Conservation (phyloP, 2,329 filamentous ascomycete species). For the Colletotrichum lentis region DNA sequence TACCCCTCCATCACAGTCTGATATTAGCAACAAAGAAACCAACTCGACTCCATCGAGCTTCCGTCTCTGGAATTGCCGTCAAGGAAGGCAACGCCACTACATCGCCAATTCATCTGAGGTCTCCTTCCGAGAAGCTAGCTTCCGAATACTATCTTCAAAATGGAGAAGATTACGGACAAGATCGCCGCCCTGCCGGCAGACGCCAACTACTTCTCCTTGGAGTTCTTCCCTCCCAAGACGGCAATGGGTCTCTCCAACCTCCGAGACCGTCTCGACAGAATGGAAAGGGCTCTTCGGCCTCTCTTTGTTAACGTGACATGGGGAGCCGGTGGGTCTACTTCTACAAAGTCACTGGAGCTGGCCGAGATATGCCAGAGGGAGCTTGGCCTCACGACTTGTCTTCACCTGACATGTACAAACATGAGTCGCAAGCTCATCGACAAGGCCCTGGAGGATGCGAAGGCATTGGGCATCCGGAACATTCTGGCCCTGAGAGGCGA, state of each 20-base stretch:
- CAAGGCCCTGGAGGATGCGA: constrained; percentile 88
- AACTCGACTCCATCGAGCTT: background rate
- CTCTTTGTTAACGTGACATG: constrained; percentile 98
- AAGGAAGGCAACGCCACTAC: background rate
- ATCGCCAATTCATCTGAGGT: background rate
- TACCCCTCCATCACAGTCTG: constrained; percentile 29
- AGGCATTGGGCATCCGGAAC: constrained; percentile 88
- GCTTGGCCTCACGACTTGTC: constrained; percentile 88
- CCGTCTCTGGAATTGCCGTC: background rate
- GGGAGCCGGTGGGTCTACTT: constrained; percentile 94
- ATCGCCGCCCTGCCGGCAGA: constrained; percentile 86
- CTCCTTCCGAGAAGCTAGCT: background rate
- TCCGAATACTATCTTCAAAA: constrained; percentile 45
- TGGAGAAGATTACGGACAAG: constrained; percentile 95
- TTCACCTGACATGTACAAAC: constrained; percentile 97
- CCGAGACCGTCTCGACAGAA: constrained; percentile 89
- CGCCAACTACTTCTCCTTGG: constrained; percentile 90
- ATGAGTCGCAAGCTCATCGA: constrained; percentile 90
- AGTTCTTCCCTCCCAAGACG: constrained; percentile 99
- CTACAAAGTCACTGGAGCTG: constrained; percentile 88
- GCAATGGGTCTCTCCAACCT: constrained; percentile 95
- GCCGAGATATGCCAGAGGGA: constrained; percentile 95
- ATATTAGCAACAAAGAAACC: constrained; percentile 14
- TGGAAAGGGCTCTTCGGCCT: constrained; percentile 89
- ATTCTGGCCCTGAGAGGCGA: constrained; percentile 93